A percentile compares a stretch with the other conserved stretches of the same genome.
Evolutionary conservation across 768 basidiomycete genomes (phyloP).

Genomic region (Amanita exitialis): DNA sequence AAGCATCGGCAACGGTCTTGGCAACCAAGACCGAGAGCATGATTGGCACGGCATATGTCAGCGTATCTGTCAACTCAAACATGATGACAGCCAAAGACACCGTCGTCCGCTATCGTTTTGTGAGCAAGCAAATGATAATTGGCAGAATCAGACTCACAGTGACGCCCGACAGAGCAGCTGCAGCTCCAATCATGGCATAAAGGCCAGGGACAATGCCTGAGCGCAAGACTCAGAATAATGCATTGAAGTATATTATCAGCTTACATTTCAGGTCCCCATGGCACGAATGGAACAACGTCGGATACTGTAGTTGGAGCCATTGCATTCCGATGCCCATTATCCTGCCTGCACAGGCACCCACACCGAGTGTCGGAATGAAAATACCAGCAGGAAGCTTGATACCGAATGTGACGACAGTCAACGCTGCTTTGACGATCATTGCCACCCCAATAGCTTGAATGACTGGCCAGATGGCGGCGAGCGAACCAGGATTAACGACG

Average conservation of each 20-base stretch:
- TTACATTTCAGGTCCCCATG: constrained; percentile 54
- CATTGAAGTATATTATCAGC: constrained; percentile 8
- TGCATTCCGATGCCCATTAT: constrained; percentile 78
- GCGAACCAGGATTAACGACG: constrained; percentile 48
- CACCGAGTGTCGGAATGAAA: constrained; percentile 92
- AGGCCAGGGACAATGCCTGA: constrained; percentile 72
- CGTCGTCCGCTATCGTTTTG: constrained; percentile 56
- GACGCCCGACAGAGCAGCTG: constrained; percentile 90
- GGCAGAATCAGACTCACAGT: constrained; percentile 43
- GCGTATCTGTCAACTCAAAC: constrained; percentile 88
- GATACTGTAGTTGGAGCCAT: constrained; percentile 56
- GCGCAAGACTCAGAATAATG: background rate
- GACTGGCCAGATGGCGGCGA: constrained; percentile 48
- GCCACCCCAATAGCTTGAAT: constrained; percentile 61
- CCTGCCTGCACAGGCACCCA: constrained; percentile 89
- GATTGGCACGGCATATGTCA: constrained; percentile 87
- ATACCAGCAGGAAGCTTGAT: constrained; percentile 90
- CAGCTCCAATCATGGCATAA: constrained; percentile 96
- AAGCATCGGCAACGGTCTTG: constrained; percentile 80
- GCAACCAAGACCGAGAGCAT: constrained; percentile 85
- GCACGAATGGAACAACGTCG: constrained; percentile 61
- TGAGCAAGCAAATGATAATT: background rate
- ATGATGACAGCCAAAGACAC: constrained; percentile 94
- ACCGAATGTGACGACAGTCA: constrained; percentile 89
- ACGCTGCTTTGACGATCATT: constrained; percentile 67